Base-by-base conservation (phyloP, 495 filamentous ascomycete genomes). In the Staphylotrichum tortipilum region DNA sequence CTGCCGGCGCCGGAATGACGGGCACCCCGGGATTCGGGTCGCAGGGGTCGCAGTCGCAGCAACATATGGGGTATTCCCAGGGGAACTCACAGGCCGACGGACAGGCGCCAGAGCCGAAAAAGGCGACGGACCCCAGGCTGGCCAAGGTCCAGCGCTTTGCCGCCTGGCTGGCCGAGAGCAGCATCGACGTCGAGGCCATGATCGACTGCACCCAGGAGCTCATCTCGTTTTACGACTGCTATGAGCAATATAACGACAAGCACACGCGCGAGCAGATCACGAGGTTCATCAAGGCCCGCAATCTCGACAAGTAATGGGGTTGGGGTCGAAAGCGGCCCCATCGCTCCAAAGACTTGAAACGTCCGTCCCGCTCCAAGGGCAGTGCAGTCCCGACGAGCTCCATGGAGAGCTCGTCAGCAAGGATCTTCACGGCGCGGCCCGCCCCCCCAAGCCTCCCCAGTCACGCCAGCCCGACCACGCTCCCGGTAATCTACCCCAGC, bases 181-280 rank as follows among this genome's bases (percentile, higher is more conserved):
- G 84, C 55, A 79, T 97, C 28, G 91, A 97, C 63, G 87, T 97
- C 62, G 86, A 86, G 66, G 88, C 82, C 18, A 83, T 95, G 60
- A 84, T 95, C 37, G 91, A 97, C 60, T 91, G 85, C 66, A 89
- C 86, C 0, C 92, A 98, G 68, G 94, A 97, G 70, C 77, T 97
- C 44, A 88, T 98, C 35, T 94, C 89, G 4, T 78, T 98, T 52
- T 98, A 97, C 67, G 89, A 95, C 65, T 78, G 88, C 28, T 88
- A 89, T 74, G 92, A 98, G 62, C 76, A 81, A 57, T 95, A 91
- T 59, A 87, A 81, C 54, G 90, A 97, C 59, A 91, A 92, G 67
- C 60, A 64, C 9, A 71, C 71, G 21, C 61, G 67, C 31, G 77
- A 80, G 56, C 75, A 86, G 51, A 82, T 98, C 56, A 82, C 78